Evolutionary conservation across 1,284 basidiomycete genomes (phyloP).

Genomic region (Malassezia pachydermatis): DNA sequence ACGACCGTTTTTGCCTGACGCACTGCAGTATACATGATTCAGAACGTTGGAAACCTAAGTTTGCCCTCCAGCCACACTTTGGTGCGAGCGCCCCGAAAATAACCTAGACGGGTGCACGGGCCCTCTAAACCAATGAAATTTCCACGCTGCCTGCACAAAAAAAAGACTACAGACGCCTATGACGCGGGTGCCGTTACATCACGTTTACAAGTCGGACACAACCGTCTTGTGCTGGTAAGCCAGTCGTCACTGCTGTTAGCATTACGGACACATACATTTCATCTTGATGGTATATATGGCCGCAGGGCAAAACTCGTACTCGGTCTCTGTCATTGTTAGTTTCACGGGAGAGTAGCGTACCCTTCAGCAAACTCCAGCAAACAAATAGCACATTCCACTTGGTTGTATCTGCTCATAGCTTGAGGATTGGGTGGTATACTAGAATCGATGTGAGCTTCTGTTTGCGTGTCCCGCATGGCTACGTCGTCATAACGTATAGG

Average conservation of each 20-base stretch:
- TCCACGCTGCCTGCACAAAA: no score
- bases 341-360: background rate
- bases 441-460: no score
- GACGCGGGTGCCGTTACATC: constrained; percentile 31
- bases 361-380: constrained; percentile 41
- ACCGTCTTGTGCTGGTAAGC: constrained; percentile 38
- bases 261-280: constrained; percentile 18
- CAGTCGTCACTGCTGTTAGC: constrained; percentile 35
- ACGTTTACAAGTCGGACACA: constrained; percentile 47
- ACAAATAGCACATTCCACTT: constrained; percentile 45
- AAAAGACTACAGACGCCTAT: no score
- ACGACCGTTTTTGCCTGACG: no score
- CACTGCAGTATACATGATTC: no score
- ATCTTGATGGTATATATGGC: constrained; percentile 42
- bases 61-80: no score
- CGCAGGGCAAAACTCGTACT: constrained; percentile 42
- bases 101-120: background rate
- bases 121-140: background rate
- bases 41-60: no score
- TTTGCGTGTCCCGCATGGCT: no score
- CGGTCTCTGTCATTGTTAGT: constrained; percentile 23
- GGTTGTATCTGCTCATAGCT: constrained; percentile 5
- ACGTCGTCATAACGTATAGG: background rate
- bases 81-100: no score
- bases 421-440: background rate